Evolutionary conservation across 139 green algal genomes (phyloP).

Genomic region (Microglena sp.): DNA sequence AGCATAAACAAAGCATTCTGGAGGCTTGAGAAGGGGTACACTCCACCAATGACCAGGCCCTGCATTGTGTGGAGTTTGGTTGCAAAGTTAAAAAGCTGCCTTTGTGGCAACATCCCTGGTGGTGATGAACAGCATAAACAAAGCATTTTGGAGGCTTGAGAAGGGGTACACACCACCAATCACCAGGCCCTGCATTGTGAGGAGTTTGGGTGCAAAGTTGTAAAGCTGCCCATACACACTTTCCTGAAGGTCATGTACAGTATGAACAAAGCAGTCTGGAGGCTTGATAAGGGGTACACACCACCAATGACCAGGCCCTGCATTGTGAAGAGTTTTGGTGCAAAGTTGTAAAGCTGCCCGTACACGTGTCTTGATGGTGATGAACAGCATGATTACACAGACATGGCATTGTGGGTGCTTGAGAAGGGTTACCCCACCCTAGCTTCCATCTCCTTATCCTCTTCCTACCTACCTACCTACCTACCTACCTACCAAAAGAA

Average conservation of each 20-base stretch:
- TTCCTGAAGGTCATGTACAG: constrained; percentile 27
- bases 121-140: constrained; percentile 30
- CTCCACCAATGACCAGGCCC: constrained; percentile 1
- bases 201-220: neutral
- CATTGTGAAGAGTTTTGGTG: neutral
- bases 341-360: no score
- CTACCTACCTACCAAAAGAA: no score
- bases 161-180: constrained; percentile 12
- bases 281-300: constrained; percentile 9
- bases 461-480: no score
- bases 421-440: no score
- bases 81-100: no score
- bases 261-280: constrained; percentile 17
- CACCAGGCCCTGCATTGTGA: neutral
- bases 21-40: constrained; percentile 8
- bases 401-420: no score
- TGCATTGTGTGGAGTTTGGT: neutral
- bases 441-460: no score
- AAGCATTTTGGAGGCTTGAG: constrained; percentile 12
- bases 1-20: constrained; percentile 22
- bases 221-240: constrained; percentile 3
- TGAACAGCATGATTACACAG: no score
- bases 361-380: no score
- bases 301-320: constrained; percentile 1
- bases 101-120: constrained; percentile 4